phyloP scores from a whole-genome alignment of 2,329 filamentous ascomycete species.

The Apiospora rasikravindrae region DNA sequence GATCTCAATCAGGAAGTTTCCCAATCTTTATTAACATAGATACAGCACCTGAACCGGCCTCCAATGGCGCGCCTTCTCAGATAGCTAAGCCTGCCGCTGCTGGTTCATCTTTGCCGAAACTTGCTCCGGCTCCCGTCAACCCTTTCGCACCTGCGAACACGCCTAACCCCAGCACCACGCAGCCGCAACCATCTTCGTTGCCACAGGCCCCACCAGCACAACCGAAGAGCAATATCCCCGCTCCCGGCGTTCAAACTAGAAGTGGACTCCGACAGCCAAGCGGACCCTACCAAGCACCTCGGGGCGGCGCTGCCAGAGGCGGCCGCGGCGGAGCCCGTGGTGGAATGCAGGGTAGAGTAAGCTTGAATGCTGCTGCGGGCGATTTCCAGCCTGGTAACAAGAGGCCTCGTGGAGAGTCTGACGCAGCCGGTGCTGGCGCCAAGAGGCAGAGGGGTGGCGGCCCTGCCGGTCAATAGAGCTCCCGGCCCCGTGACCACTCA shows the following conservation, averaged over 20 bases:
- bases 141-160: background rate
- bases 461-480: constrained; percentile 12
- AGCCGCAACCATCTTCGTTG: constrained; percentile 27
- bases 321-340: constrained; percentile 44
- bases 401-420: constrained; percentile 56
- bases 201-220: constrained; percentile 38
- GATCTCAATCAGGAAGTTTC: background rate
- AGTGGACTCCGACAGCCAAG: constrained; percentile 31
- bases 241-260: constrained; percentile 30
- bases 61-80: constrained; percentile 23
- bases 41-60: constrained; percentile 25
- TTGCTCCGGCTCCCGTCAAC: constrained; percentile 15
- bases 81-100: constrained; percentile 23
- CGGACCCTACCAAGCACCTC: constrained; percentile 34
- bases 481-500: background rate
- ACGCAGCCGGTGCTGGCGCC: constrained; percentile 42
- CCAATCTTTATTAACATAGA: constrained; percentile 23
- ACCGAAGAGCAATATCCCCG: constrained; percentile 32
- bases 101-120: constrained; percentile 30
- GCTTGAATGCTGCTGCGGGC: constrained; percentile 55
- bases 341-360: constrained; percentile 44
- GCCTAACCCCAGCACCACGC: constrained; percentile 30
- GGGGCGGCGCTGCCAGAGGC: constrained; percentile 37
- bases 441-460: constrained; percentile 45
- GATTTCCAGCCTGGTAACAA: constrained; percentile 62